Evolutionary conservation across 106 monocot species (phyloP), one percentile per base, ranked within the genome.

Genomic region (Gastrodia elata): DNA sequence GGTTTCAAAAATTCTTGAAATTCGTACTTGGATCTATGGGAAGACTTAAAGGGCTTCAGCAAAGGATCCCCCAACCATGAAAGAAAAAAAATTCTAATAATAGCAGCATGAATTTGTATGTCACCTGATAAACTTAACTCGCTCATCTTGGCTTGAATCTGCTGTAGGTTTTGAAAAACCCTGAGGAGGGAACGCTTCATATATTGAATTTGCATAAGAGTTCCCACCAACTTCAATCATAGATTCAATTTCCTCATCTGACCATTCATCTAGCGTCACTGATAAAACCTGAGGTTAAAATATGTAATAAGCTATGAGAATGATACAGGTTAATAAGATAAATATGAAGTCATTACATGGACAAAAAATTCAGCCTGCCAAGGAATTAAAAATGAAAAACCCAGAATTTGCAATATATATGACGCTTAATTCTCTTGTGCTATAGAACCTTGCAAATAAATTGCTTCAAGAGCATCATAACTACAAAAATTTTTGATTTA

Each of bases 161-260:
- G 87, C 46, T 4, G 71, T 79, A 18, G 95, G 95, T 37, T 92
- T 96, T 72, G 68, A 38, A 79, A 76, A 70, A 34, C 43, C 79
- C 74, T 75, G 48, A 16, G 95, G 92, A 64, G 89, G 85, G 80
- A 87, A 96, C 26, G 91, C 92, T 76, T 96, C 95, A 76, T 92
- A 96, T 28, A 92, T 92, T 34, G 92, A 80, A 79, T 96, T 96
- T 0, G 95, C 95, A 82, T 80, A 85, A 36, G 91, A 89, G 72
- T 96, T 96, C 41, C 95, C 95, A 57, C 95, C 92, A 73, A 96
- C 91, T 73, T 91, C 91, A 15, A 92, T 49, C 95, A 96, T 86
- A 13, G 85, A 89, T 20, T 90, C 83, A 32, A 96, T 78, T 38
- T 92, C 95, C 27, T 83, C 82, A 58, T 96, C 86, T 16, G 76